These are phyloP conservation scores for Lanmaoa rubissima DNA, from an alignment of 768 basidiomycete genomes.

Conservation along the genomic window DNA sequence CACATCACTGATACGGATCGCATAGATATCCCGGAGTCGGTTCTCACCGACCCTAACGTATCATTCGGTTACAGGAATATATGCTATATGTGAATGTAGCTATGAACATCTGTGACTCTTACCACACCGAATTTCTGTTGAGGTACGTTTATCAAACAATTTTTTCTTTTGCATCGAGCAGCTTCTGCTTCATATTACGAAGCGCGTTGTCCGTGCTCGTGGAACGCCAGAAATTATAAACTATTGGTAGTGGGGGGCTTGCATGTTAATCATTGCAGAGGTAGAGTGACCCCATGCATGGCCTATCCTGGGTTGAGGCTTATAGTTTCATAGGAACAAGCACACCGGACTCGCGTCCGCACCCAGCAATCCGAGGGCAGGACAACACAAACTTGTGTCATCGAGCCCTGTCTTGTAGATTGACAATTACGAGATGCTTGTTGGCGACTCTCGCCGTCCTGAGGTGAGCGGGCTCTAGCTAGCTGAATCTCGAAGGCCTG, in stretches of 20 bases:
- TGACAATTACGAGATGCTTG: too few species aligned
- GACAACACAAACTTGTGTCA: too few species aligned
- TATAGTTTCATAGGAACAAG: too few species aligned
- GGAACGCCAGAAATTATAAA: not conserved
- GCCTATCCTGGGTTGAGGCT: too few species aligned
- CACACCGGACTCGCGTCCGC: too few species aligned
- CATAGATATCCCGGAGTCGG: not conserved
- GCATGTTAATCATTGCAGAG: too few species aligned
- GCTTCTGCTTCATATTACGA: not conserved
- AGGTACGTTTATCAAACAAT: not conserved
- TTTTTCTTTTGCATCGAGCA: not conserved
- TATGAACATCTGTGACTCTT: not conserved
- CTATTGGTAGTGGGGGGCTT: not conserved
- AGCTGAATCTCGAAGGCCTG: too few species aligned
- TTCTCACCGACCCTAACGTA: not conserved
- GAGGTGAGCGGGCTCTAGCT: too few species aligned
- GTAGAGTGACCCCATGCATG: too few species aligned
- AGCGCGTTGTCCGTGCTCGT: not conserved
- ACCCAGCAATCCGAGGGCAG: too few species aligned
- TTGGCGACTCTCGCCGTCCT: too few species aligned
- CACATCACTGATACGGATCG: not conserved
- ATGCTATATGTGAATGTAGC: not conserved
- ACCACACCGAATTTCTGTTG: not conserved
- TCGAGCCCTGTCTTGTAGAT: too few species aligned
- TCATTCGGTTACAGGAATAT: not conserved